A percentile compares a stretch with the other conserved stretches of the same genome.
phyloP scores from a whole-genome alignment of 1,284 basidiomycete genomes.

The Ganoderma meredithae region DNA sequence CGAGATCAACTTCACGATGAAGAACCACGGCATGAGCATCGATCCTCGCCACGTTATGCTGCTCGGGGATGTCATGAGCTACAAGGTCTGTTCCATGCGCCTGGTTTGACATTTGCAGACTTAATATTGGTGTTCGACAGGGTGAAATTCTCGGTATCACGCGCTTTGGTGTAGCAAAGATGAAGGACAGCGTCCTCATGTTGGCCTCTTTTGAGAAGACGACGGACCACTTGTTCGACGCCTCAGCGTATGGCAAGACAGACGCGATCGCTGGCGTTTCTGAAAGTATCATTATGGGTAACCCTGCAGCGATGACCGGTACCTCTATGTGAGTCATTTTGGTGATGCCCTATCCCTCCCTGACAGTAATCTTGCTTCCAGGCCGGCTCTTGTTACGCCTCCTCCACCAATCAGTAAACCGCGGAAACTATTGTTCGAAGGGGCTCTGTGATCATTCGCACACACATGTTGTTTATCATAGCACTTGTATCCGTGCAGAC shows the following conservation, averaged over 20 bases:
- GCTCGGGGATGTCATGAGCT: constrained; percentile 98
- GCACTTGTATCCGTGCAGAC: constrained; percentile 6
- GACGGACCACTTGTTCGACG: constrained; percentile 98
- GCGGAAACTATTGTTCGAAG: constrained; percentile 64
- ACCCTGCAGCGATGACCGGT: constrained; percentile 94
- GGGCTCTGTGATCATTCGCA: constrained; percentile 47
- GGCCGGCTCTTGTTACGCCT: constrained; percentile 65
- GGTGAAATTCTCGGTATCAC: constrained; percentile 99
- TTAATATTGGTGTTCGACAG: constrained; percentile 46
- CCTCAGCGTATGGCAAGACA: constrained; percentile 94
- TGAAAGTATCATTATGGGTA: constrained; percentile 99
- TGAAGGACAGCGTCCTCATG: constrained; percentile 99
- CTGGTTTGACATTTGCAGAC: background rate
- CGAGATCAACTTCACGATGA: constrained; percentile 98
- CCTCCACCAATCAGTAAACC: constrained; percentile 61
- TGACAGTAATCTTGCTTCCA: constrained; percentile 35
- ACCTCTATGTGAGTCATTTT: constrained; percentile 82
- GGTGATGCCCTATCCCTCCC: background rate
- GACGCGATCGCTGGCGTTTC: constrained; percentile 97
- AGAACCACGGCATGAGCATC: constrained; percentile 97
- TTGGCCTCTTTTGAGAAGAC: constrained; percentile 99
- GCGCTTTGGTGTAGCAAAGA: constrained; percentile 99
- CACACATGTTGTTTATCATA: constrained; percentile 28
- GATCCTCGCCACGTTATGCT: constrained; percentile 99
- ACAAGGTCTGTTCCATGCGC: constrained; percentile 72